phyloP scores from a whole-genome alignment of 2,329 filamentous ascomycete genomes.

The Exophiala oligosperma region DNA sequence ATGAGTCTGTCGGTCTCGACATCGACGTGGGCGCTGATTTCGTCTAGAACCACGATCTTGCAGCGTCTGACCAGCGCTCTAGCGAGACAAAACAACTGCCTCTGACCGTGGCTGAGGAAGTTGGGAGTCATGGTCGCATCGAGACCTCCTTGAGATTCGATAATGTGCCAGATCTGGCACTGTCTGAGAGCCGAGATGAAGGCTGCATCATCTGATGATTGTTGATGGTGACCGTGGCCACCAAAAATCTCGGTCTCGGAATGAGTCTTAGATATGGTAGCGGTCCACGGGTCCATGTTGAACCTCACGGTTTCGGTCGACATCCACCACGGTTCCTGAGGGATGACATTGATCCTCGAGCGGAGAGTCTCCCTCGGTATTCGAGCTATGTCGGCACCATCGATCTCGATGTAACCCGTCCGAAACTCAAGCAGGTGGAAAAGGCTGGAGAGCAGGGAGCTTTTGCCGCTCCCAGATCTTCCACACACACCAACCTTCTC shows the following conservation, averaged over 20 bases:
- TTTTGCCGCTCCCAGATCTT: constrained; percentile 36
- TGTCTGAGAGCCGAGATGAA: constrained; percentile 40
- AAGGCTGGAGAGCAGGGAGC: constrained; percentile 30
- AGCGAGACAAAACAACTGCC: constrained; percentile 64
- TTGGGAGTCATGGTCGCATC: constrained; percentile 49
- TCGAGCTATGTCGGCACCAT: constrained; percentile 28
- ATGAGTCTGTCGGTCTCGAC: constrained; percentile 58
- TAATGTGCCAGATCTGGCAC: constrained; percentile 39
- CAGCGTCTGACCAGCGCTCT: constrained; percentile 55
- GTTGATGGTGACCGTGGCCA: no score
- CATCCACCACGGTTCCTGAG: constrained; percentile 32
- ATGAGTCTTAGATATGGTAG: background rate
- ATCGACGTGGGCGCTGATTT: constrained; percentile 53
- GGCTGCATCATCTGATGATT: constrained; percentile 25
- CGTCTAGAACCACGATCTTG: constrained; percentile 47
- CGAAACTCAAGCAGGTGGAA: constrained; percentile 33
- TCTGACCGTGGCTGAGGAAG: constrained; percentile 59
- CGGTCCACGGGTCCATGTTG: constrained; percentile 39
- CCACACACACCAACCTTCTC: constrained; percentile 39
- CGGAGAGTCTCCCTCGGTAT: constrained; percentile 28
- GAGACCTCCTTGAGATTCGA: constrained; percentile 42
- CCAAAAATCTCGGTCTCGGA: no score
- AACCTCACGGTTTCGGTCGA: constrained; percentile 30
- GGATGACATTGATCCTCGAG: constrained; percentile 32
- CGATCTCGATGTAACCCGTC: constrained; percentile 30